A percentile compares a stretch with the other conserved stretches of the same genome.
These are phyloP conservation scores for Boletales sp. DNA, from an alignment of 768 basidiomycete genomes.

Conservation along the genomic window DNA sequence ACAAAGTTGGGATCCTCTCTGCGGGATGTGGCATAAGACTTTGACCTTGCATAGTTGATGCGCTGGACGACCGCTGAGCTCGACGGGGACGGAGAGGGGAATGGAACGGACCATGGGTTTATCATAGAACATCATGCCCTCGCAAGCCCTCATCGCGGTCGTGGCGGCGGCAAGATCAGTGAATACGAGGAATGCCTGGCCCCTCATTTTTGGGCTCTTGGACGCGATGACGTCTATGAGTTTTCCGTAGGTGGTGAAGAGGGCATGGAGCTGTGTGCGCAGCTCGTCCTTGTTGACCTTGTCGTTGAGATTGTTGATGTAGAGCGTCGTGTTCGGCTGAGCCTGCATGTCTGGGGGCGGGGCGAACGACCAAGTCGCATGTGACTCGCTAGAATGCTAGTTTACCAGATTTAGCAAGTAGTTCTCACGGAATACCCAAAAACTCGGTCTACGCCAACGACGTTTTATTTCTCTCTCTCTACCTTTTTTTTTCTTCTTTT, in stretches of 20 bases:
- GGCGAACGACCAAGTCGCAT: too few species aligned
- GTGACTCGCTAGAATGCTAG: too few species aligned
- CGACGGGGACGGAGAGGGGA: constrained; percentile 3
- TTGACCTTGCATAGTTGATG: constrained; percentile 87
- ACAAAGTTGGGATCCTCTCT: constrained; percentile 81
- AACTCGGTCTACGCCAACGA: too few species aligned
- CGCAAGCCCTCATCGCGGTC: constrained; percentile 87
- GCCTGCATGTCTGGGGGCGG: constrained; percentile 29
- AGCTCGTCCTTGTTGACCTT: constrained; percentile 92
- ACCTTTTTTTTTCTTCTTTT: too few species aligned
- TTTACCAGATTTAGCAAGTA: constrained; percentile 15
- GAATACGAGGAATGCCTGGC: constrained; percentile 96
- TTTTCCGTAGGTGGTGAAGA: constrained; percentile 93
- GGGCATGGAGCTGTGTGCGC: constrained; percentile 71
- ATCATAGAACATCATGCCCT: constrained; percentile 91
- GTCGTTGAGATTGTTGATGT: constrained; percentile 91
- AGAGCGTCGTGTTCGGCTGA: constrained; percentile 85
- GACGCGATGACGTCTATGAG: constrained; percentile 91
- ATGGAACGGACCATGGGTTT: constrained; percentile 73
- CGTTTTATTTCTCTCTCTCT: too few species aligned
- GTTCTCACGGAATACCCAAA: constrained; percentile 24
- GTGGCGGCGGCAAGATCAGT: constrained; percentile 88
- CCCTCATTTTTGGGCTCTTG: constrained; percentile 81
- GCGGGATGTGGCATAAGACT: constrained; percentile 80
- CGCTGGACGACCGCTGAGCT: constrained; percentile 46